Evolutionary conservation across 2,329 filamentous ascomycete genomes (phyloP), one percentile per base, ranked within the genome.

Genomic region (Stachybotrys echinatus): DNA sequence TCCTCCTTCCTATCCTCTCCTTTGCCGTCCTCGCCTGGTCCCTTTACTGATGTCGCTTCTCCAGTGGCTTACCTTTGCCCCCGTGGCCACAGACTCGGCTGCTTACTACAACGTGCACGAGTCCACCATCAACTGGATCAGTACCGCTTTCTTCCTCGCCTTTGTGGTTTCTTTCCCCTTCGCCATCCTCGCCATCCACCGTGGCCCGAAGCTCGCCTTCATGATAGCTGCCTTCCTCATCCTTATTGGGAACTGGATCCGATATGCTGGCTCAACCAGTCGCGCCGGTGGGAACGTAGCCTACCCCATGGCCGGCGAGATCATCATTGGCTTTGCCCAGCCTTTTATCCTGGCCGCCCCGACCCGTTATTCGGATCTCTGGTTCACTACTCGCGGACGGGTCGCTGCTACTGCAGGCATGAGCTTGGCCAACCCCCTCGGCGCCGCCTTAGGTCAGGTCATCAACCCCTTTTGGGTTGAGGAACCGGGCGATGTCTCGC

Each of bases 301-400:
- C 40, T 77, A 88, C 42, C 85, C 90, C 54, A 89, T 97, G 87
- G 85, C 95, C 58, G 92, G 92, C 5, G 92, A 97, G 72, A 87
- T 97, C 64, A 67, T 99, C 52, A 90, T 88, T 48, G 94, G 92
- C 1, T 77, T 96, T 38, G 85, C 90, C 1, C 94, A 99, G 65
- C 92, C 94, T 0, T 97, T 97, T 66, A 89, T 95, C 12, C 81
- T 97, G 10, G 84, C 87, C 6, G 90, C 92, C 0, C 92, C 94
- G 1, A 92, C 94, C 0, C 78, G 89, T 54, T 99, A 95, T 69
- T 94, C 89, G 49, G 92, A 96, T 65, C 74, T 96, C 52, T 97
- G 94, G 94, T 97, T 97, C 70, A 92, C 89, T 2, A 85, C 88
- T 59, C 74, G 76, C 12, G 92, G 92, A 7, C 83, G 94, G 49